phyloP scores from a whole-genome alignment of 2,329 filamentous ascomycete genomes.

The Cordyceps militaris region DNA sequence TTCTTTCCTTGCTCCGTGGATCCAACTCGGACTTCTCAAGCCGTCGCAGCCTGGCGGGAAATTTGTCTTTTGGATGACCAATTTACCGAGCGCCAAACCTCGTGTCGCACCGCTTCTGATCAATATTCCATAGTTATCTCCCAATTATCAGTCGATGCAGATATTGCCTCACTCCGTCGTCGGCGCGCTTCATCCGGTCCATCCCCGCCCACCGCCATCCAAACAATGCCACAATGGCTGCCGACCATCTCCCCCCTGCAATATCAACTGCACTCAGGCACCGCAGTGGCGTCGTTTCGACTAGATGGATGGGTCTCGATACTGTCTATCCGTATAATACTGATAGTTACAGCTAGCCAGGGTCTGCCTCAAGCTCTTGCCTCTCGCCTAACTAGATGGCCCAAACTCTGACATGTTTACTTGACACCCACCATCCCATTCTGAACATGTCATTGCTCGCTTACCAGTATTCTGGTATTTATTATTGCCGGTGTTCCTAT shows the following conservation, averaged over 20 bases:
- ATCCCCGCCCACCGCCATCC: neutral
- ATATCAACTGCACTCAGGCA: neutral
- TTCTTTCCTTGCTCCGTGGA: neutral
- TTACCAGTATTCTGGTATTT: neutral
- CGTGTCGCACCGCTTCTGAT: too few relatives aligned
- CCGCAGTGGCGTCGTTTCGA: conserved; percentile 5
- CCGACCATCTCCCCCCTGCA: conserved; percentile 3
- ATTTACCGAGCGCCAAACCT: too few relatives aligned
- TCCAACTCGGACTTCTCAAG: neutral
- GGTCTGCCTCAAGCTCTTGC: too few relatives aligned
- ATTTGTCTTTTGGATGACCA: too few relatives aligned
- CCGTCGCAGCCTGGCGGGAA: neutral
- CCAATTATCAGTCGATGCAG: too few relatives aligned
- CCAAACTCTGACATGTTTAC: too few relatives aligned
- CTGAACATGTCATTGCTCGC: neutral
- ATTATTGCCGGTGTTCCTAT: neutral
- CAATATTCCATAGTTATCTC: too few relatives aligned
- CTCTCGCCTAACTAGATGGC: too few relatives aligned
- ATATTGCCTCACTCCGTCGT: neutral
- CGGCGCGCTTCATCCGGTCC: neutral
- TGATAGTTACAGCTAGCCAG: too few relatives aligned
- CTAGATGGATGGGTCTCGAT: neutral
- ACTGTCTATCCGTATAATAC: too few relatives aligned
- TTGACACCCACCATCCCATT: too few relatives aligned
- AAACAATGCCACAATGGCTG: neutral